phyloP scores from a whole-genome alignment of 2,329 filamentous ascomycete species.

The Blastomyces emzantsi region DNA sequence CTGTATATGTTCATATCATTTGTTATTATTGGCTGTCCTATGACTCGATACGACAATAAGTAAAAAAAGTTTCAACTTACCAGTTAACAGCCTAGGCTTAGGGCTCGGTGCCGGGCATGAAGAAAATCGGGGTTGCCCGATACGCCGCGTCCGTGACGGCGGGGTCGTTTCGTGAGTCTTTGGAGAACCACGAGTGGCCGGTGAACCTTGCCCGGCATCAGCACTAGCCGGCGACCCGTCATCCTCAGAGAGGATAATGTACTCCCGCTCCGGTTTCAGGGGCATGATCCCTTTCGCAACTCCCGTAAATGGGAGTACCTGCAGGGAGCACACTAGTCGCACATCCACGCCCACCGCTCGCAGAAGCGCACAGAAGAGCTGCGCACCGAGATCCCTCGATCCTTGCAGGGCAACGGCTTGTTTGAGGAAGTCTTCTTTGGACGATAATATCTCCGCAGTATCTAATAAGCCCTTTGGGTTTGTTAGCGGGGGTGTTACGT shows the following conservation, averaged over 20 bases:
- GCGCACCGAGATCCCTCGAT: slow-evolving; percentile 80
- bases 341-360: slow-evolving; percentile 73
- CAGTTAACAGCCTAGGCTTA: slow-evolving; percentile 9
- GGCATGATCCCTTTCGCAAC: slow-evolving; percentile 37
- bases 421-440: slow-evolving; percentile 62
- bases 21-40: neutral
- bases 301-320: slow-evolving; percentile 62
- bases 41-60: neutral
- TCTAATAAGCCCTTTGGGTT: slow-evolving; percentile 22
- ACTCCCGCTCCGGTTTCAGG: slow-evolving; percentile 30
- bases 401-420: slow-evolving; percentile 63
- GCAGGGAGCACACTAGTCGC: slow-evolving; percentile 81
- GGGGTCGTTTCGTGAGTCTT: slow-evolving; percentile 8
- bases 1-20: neutral
- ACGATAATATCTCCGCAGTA: slow-evolving; percentile 58
- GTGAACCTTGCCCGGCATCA: slow-evolving; percentile 16
- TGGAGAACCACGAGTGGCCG: neutral
- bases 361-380: slow-evolving; percentile 81
- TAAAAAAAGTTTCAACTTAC: slow-evolving; percentile 3
- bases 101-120: slow-evolving; percentile 10
- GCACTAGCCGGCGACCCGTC: slow-evolving; percentile 26
- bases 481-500: slow-evolving; percentile 6
- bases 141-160: slow-evolving; percentile 22
- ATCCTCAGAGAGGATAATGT: slow-evolving; percentile 32
- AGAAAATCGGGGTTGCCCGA: slow-evolving; percentile 28